Evolutionary conservation across 495 filamentous ascomycete species (phyloP), one percentile per base, ranked within the genome.

Genomic region (Penicillium cosmopolitanum): DNA sequence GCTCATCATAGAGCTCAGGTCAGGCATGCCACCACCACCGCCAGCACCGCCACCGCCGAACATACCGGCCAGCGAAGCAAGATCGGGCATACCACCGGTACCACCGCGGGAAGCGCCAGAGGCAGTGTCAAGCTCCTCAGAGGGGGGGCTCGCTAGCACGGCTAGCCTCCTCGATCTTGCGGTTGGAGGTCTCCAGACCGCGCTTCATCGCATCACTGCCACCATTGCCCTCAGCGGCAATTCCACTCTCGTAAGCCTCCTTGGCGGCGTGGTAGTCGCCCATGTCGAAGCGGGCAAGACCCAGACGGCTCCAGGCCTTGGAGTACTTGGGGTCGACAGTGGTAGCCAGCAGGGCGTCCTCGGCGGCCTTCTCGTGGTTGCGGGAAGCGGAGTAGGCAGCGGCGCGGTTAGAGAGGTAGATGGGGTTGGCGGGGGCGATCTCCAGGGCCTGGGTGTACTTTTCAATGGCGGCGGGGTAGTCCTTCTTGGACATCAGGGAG

Each of bases 341-440:
- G 36, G 91, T 88, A 25, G 95, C 94, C 57, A 93, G 80, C 77
- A 97, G 92, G 28, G 95, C 95, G 75, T 98, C 95, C 48, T 85
- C 76, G 57, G 84, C 85, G 15, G 95, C 95, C 62, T 87, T 83
- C 53, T 88, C 85, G 74, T 96, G 92, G 71, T 96, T 84, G n/a
- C 83, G 78, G 23, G 85, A 84, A 1, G 89, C 93, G 36, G 84
- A 89, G 78, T 93, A 90, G 0, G 95, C 95, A 16, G 95, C 95
- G 5, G 95, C 96, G 50, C 95, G 92, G 83, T 98, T 98, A 61
- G 91, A 96, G 28, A 98, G 90, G 80, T 94, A 98, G 74, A 98
- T 93, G 33, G 95, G 90, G 79, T 98, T 97, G 47, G 84, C 77
- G 7, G 96, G 92, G 65, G 90, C 73, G 36, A 97, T 77, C 40